A percentile compares a stretch with the other conserved stretches of the same genome.
phyloP scores from a whole-genome alignment of 2,329 filamentous ascomycete genomes.

The Metarhizium brunneum region DNA sequence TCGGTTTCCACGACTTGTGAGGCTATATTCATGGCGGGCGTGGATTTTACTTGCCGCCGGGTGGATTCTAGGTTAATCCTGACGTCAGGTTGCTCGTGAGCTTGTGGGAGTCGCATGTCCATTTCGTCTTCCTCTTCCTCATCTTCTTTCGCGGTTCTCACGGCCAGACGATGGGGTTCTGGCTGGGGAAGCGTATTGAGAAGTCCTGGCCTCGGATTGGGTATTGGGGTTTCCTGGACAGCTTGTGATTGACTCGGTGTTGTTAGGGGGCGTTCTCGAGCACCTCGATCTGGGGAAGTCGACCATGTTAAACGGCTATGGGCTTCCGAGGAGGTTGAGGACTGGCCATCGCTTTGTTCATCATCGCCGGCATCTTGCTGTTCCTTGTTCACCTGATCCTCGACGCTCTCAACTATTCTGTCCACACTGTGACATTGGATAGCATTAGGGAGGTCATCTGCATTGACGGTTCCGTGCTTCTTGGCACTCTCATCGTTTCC shows the following conservation, averaged over 20 bases:
- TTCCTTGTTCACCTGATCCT: neutral
- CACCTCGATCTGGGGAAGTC: neutral
- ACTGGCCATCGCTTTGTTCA: slow-evolving; percentile 5
- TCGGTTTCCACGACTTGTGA: slow-evolving; percentile 11
- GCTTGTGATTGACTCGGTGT: slow-evolving; percentile 10
- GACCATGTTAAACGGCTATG: neutral
- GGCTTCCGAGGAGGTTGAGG: neutral
- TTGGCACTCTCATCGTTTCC: neutral
- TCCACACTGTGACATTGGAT: neutral
- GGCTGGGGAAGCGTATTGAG: neutral
- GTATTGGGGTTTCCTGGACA: slow-evolving; percentile 15
- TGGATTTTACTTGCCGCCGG: slow-evolving; percentile 8
- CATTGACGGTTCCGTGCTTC: neutral
- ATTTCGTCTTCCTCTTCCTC: slow-evolving; percentile 24
- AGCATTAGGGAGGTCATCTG: neutral
- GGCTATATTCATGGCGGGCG: slow-evolving; percentile 2
- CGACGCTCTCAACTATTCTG: neutral
- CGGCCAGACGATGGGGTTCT: neutral
- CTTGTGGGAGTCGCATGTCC: slow-evolving; percentile 25
- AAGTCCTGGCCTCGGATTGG: neutral
- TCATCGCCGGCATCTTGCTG: neutral
- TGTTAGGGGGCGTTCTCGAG: neutral
- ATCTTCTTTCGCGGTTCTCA: neutral
- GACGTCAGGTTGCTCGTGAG: slow-evolving; percentile 9
- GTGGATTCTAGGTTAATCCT: slow-evolving; percentile 18